Evolutionary conservation across 1,284 basidiomycete genomes (phyloP).

Genomic region (Pascua guehoae): DNA sequence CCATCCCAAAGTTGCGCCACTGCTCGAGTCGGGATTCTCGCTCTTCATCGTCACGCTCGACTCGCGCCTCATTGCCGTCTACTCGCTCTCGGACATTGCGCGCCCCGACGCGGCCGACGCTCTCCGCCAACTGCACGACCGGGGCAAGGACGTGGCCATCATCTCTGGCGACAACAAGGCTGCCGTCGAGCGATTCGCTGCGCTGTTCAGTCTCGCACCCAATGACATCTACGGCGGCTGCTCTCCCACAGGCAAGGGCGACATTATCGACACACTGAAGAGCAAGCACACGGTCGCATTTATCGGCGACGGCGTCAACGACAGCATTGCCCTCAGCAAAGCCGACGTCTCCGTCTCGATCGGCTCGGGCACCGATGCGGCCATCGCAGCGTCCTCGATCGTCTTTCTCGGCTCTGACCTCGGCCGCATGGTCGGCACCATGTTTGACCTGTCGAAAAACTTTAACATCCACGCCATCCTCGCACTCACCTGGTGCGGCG

Average conservation of each 20-base stretch:
- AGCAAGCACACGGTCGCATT: slow-evolving; percentile 7
- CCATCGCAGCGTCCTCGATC: not conserved
- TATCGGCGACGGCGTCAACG: slow-evolving; percentile 36
- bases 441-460: slow-evolving; percentile 13
- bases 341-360: slow-evolving; percentile 4
- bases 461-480: slow-evolving; percentile 2
- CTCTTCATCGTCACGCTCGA: slow-evolving; percentile 3
- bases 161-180: slow-evolving; percentile 3
- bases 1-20: not conserved
- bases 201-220: not conserved
- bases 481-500: slow-evolving; percentile 7
- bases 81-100: slow-evolving; percentile 1
- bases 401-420: slow-evolving; percentile 2
- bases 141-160: slow-evolving; percentile 16
- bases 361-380: slow-evolving; percentile 3
- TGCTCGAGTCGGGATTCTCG: not conserved
- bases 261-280: not conserved
- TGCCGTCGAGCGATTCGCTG: not conserved
- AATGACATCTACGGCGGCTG: not conserved
- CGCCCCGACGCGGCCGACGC: not conserved
- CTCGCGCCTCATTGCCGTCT: not conserved
- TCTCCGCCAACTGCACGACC: not conserved
- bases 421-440: not conserved
- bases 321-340: slow-evolving; percentile 24
- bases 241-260: slow-evolving; percentile 1